phyloP scores from a whole-genome alignment of 2,329 filamentous ascomycete genomes.

The Trichoderma sp. region DNA sequence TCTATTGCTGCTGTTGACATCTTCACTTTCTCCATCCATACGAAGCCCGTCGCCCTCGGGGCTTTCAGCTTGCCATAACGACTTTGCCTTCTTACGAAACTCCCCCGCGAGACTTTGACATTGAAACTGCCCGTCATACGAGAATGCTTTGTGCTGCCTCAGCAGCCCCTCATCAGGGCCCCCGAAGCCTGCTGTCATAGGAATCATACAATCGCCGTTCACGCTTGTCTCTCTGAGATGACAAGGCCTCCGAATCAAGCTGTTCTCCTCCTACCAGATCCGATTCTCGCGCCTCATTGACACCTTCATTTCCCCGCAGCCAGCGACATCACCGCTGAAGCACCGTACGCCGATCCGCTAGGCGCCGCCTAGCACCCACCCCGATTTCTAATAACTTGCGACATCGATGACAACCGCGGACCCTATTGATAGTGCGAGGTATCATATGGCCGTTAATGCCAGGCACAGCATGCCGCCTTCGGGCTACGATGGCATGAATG shows the following conservation, averaged over 20 bases:
- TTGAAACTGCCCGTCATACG: slow-evolving; percentile 9
- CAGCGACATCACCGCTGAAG: slow-evolving; percentile 2
- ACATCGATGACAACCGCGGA: slow-evolving; percentile 27
- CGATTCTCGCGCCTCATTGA: slow-evolving; percentile 12
- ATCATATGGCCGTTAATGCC: slow-evolving; percentile 41
- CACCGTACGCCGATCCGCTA: slow-evolving; percentile 15
- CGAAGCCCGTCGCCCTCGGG: not conserved
- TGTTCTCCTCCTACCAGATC: not conserved
- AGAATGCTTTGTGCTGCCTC: slow-evolving; percentile 27
- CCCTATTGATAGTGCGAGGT: slow-evolving; percentile 34
- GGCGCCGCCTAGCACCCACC: not conserved
- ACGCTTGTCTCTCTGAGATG: slow-evolving; percentile 25
- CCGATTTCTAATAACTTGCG: not conserved
- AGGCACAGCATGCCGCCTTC: slow-evolving; percentile 38
- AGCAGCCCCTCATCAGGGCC: slow-evolving; percentile 28
- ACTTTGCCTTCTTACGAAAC: not conserved
- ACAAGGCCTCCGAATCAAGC: slow-evolving; percentile 12
- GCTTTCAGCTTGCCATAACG: not conserved
- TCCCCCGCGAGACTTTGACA: not conserved
- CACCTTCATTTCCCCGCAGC: not conserved
- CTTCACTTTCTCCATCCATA: not conserved
- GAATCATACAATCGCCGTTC: slow-evolving; percentile 4
- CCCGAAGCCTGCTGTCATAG: slow-evolving; percentile 20
- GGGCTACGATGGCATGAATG: slow-evolving; percentile 38
- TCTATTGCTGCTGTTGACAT: slow-evolving; percentile 13